A percentile compares a stretch with the other conserved stretches of the same genome.
phyloP scores from a whole-genome alignment of 805 yeast species.

The Kurtzmaniella fragi region DNA sequence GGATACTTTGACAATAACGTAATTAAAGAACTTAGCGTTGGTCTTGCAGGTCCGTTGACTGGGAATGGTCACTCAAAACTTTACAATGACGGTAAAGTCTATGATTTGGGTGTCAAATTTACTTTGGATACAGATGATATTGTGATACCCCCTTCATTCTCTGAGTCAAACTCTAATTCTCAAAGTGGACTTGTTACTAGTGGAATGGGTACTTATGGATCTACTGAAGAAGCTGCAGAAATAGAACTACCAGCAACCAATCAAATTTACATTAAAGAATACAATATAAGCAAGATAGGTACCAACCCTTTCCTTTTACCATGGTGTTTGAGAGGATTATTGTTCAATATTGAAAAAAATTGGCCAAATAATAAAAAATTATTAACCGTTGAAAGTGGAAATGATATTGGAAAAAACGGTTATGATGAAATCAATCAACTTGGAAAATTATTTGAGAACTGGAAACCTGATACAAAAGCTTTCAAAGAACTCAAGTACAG shows the following conservation, averaged over 20 bases:
- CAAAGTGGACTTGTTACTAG: slow-evolving; percentile 11
- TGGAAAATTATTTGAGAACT: slow-evolving; percentile 66
- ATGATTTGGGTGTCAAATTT: slow-evolving; percentile 71
- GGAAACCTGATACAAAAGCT: slow-evolving; percentile 84
- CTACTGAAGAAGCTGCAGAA: slow-evolving; percentile 2
- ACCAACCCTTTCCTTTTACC: slow-evolving; percentile 84
- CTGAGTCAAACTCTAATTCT: slow-evolving; percentile 18
- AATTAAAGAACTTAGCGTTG: slow-evolving; percentile 71
- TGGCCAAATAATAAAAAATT: slow-evolving; percentile 41
- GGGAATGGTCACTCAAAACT: slow-evolving; percentile 94
- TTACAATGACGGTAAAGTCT: slow-evolving; percentile 80
- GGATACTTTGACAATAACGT: slow-evolving; percentile 86
- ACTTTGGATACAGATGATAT: slow-evolving; percentile 70
- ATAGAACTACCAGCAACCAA: slow-evolving; percentile 26
- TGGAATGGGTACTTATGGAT: slow-evolving; percentile 15
- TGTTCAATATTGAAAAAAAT: slow-evolving; percentile 55
- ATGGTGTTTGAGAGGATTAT: slow-evolving; percentile 85
- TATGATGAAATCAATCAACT: slow-evolving; percentile 55
- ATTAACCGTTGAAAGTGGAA: slow-evolving; percentile 25
- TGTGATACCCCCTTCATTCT: slow-evolving; percentile 26
- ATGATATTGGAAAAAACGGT: slow-evolving; percentile 27
- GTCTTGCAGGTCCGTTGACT: slow-evolving; percentile 80
- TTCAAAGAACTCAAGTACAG: slow-evolving; percentile 82
- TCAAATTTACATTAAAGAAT: slow-evolving; percentile 37
- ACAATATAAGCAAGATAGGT: slow-evolving; percentile 61